Base-by-base conservation (phyloP, 148 eudicot species). In the Limonium bicolor region DNA sequence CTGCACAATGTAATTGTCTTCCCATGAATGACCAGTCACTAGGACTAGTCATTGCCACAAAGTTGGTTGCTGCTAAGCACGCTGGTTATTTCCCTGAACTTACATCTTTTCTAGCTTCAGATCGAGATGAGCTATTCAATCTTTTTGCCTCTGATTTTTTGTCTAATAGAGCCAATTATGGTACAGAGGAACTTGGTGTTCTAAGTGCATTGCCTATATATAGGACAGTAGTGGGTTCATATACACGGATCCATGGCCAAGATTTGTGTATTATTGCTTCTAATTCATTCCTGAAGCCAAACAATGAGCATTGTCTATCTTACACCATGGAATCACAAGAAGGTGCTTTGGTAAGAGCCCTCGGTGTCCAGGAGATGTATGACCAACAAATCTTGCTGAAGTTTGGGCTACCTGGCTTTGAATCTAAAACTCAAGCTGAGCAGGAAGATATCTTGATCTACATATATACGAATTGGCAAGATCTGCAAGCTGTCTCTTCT, bases 161-260 rank as follows among this genome's bases (percentile, higher is more conserved):
- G 33, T 62, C 74, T 11, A 75, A 62, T 63, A 60, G 79, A 51
- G 68, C 84, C 17, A 72, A 54, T 27, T 90, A 73, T 61, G 56
- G 54, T 15, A 75, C 78, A 24, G 93, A 90, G 55, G 85, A 73
- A 37, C 71, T 80, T 57, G 85, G 78, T 42, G 92, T 78, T 31
- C 67, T 90, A 36, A 69, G 74, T 46, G 82, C 67, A 56, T 76
- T 90, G 63, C 99, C 99, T 30, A 85, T 85, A 55, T 90, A 77
- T 48, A 80, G 54, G 63, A 90, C 95, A 8, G 94, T 71, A 21
- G 51, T 64, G 25, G 99, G 93, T 27, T 74, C 94, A 47, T 75
- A 77, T 62, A 84, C 68, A 15, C 66, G 48, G 40, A 53, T 90
- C 50, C 61, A 67, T 9, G 52, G 64, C 55, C 74, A 69, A 33